Conservation (phyloP, 345 rosid species). For the Euphorbia lathyris region DNA sequence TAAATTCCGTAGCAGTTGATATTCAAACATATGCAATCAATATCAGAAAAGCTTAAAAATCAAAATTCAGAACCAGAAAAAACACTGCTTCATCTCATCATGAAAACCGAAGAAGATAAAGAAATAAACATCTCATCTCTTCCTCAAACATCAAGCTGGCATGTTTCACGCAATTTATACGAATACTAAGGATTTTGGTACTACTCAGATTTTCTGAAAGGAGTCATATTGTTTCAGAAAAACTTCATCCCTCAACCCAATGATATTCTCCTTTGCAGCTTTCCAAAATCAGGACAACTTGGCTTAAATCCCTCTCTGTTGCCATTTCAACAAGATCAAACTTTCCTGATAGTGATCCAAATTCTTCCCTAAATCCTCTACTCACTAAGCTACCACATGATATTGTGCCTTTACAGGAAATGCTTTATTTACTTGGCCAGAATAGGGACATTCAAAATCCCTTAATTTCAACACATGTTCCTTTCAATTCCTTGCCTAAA, state of each 20-base stretch:
- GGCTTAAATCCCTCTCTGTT: constrained; percentile 17
- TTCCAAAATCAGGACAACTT: constrained; percentile 25
- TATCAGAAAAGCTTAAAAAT: too few relatives aligned
- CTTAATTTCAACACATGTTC: background rate
- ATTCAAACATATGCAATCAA: too few relatives aligned
- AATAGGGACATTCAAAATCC: background rate
- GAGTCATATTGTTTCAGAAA: background rate
- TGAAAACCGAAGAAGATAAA: too few relatives aligned
- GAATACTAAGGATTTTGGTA: constrained; percentile 12
- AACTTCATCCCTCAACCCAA: constrained; percentile 10
- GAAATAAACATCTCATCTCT: constrained; percentile 2
- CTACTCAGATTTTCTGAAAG: background rate
- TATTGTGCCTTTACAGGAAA: background rate
- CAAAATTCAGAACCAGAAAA: too few relatives aligned
- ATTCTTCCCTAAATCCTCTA: too few relatives aligned
- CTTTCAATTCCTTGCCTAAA: background rate
- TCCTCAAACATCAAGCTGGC: background rate
- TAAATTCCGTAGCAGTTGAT: too few relatives aligned
- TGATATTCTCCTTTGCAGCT: background rate
- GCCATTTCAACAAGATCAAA: constrained; percentile 6
- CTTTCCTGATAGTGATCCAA: background rate
- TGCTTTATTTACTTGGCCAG: background rate
- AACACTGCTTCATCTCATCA: too few relatives aligned
- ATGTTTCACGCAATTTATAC: background rate
- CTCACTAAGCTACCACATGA: constrained; percentile 8